phyloP scores from a whole-genome alignment of 331 rosid genomes.

The Quercus phellos region DNA sequence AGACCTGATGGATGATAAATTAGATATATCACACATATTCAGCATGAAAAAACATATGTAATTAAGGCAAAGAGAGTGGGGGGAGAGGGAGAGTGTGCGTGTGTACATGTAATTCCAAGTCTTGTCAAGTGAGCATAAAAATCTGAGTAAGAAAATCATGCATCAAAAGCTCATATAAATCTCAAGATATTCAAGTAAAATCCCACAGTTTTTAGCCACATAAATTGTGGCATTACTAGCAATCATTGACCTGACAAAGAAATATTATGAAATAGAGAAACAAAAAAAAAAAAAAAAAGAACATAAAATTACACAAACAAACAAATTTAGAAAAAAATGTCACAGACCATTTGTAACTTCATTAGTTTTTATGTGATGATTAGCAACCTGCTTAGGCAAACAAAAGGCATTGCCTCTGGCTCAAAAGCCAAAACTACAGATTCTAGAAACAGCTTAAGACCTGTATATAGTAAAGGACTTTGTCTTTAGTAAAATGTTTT shows the following conservation, averaged over 20 bases:
- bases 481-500: background rate
- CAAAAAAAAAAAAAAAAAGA: background rate
- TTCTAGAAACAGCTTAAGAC: background rate
- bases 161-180: background rate
- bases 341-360: background rate
- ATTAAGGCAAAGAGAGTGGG: background rate
- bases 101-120: background rate
- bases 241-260: background rate
- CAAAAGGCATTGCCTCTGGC: background rate
- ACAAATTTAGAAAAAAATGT: background rate
- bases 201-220: background rate
- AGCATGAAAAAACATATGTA: background rate
- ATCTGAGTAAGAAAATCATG: background rate
- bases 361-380: background rate
- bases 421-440: background rate
- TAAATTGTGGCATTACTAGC: background rate
- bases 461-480: background rate
- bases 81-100: background rate
- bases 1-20: conserved; percentile 47
- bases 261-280: background rate
- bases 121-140: conserved; percentile 4
- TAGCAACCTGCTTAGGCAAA: background rate
- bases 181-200: background rate
- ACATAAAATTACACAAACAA: no score
- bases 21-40: conserved; percentile 11